Base-by-base conservation (phyloP, 2,329 filamentous ascomycete genomes). In the Aspergillus nomiae region DNA sequence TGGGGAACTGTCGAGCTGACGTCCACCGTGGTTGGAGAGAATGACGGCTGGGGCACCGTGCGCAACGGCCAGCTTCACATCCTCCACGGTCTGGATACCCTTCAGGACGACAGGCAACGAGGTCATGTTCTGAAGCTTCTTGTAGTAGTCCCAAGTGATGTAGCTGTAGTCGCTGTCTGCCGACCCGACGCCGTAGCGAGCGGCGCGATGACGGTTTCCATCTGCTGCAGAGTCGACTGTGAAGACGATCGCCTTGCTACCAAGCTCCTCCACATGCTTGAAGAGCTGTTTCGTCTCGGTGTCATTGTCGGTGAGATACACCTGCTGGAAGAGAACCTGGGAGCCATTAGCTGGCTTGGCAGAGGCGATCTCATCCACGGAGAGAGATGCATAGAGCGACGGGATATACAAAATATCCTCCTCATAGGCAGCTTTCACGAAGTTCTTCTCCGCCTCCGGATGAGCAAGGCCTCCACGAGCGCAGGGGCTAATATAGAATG, bases 201-300 rank as follows among this genome's bases (percentile, higher is more conserved):
- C 34, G 6, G 61, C 63, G 7, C 60, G 61, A 4, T 56, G 57
- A 3, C 94, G 85, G 81, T 97, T 97, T 0, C 93, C 94, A 0
- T 92, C 91, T 1, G 95, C 91, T 0, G 94, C 91, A 0, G 93
- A 92, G 76, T 98, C 94, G 26, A 97, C 87, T 0, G 94, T 97
- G 58, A 97, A 82, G 65, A 89, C 89, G 68, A 98, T 85, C 76
- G 93, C 96, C 75, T 94, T 95, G 81, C 90, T 90, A 65, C 83
- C 83, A 56, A 92, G 83, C 67, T 84, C 84, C 74, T 90, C 87
- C 76, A 97, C 90, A 3, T 54, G 28, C 11, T 59, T 24, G 45
- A 64, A 62, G 3, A 64, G 16, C 30, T 56, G 30, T 43, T 64
- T 30, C 16, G 62, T 64, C 36, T 48, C 55, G 16, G 62, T 64